Base-by-base conservation (phyloP, 805 yeast genomes). In the Metschnikowia continentalis region DNA sequence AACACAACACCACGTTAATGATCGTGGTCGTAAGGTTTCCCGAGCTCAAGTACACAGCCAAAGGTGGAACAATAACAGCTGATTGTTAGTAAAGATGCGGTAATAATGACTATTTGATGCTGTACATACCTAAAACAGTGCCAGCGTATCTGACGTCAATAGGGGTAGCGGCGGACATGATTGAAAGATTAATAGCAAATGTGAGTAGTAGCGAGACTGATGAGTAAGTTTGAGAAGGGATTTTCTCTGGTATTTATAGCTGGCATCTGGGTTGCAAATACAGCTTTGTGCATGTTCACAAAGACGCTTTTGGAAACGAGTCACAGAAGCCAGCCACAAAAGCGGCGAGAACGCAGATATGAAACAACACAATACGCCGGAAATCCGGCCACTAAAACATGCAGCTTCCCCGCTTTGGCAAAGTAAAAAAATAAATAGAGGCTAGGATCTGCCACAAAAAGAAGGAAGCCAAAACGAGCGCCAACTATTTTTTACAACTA, bases 71-170 rank as follows among this genome's bases (percentile, higher is more conserved):
- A 23, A 44, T 10, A 14, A 44, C 47, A 26, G 47, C 47, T 44
- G 17, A 33, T 20, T 10, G 40, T 44, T 44, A 44, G 47, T 44
- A 35, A 13, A 10, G 11, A 7, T 5, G 3, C 5, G n/a, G 15
- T 13, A 22, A 4, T 11, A 15, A 8, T 3, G 17, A 23, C 13
- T 22, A 15, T 4, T n/a, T 39, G 26, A 17, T 15, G 22, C 10
- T 3, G 7, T 13, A 35, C 47, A 35, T 44, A 44, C 47, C 47
- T 5, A 44, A 23, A 10, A 44, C 47, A 13, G 37, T 35, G 19
- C 41, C 47, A 7, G 47, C 47, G 41, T 44, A 44, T 44, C 47
- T 44, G 36, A 44, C 47, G 14, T 44, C 47, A 33, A 44, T 44
- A 26, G 30, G 30, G 4, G 30, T 3, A 30, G 33, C 11, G 13